Conservation (phyloP, 1,139 yeast genomes). For the Candida glucosophila region DNA sequence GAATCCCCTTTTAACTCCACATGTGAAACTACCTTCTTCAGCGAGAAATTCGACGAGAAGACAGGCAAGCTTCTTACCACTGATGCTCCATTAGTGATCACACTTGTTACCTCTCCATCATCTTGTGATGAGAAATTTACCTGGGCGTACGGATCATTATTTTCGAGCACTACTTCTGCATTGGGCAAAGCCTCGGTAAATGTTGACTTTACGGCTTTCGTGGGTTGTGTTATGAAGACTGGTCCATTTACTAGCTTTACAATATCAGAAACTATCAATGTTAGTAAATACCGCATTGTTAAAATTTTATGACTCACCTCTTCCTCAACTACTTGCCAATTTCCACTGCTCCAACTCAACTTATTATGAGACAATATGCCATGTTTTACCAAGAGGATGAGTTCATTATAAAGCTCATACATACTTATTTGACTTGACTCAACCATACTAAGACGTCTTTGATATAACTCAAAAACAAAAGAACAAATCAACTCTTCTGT, state of each 20-base stretch:
- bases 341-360: too few relatives aligned
- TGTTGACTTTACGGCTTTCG: slow-evolving; percentile 34
- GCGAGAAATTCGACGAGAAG: slow-evolving; percentile 35
- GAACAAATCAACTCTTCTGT: too few relatives aligned
- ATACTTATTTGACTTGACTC: too few relatives aligned
- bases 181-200: slow-evolving; percentile 16
- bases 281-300: too few relatives aligned
- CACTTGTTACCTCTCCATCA: slow-evolving; percentile 33
- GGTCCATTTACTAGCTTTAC: slow-evolving; percentile 17
- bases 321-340: too few relatives aligned
- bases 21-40: slow-evolving; percentile 47
- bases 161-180: slow-evolving; percentile 28
- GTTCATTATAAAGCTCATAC: too few relatives aligned
- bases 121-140: slow-evolving; percentile 21
- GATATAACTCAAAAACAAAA: too few relatives aligned
- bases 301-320: too few relatives aligned
- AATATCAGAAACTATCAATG: slow-evolving; percentile 9
- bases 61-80: slow-evolving; percentile 48
- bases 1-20: slow-evolving; percentile 54
- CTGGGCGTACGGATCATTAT: slow-evolving; percentile 47
- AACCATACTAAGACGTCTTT: too few relatives aligned
- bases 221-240: slow-evolving; percentile 37
- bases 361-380: too few relatives aligned
- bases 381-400: too few relatives aligned
- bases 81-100: slow-evolving; percentile 45